Evolutionary conservation across 768 basidiomycete genomes (phyloP).

Genomic region (Sporobolomyces pararoseus): DNA sequence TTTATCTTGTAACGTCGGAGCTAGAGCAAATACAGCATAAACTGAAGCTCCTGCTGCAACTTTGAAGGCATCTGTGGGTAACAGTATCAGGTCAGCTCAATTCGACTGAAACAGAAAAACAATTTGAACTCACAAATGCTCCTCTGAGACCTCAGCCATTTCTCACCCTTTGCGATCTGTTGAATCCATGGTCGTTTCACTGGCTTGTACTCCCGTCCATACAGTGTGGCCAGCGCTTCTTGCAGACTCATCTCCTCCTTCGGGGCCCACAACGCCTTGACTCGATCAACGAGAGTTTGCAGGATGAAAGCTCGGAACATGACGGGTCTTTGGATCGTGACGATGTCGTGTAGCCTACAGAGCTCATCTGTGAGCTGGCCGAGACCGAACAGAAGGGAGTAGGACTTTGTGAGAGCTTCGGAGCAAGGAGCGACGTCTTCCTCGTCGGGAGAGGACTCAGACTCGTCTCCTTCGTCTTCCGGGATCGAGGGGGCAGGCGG

Average conservation of each 20-base stretch:
- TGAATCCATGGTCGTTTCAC: slow-evolving; percentile 1
- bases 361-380: slow-evolving; percentile 40
- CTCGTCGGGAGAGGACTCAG: background rate
- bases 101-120: no score
- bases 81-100: background rate
- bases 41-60: slow-evolving; percentile 35
- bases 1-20: slow-evolving; percentile 11
- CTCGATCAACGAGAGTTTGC: background rate
- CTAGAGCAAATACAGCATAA: slow-evolving; percentile 38
- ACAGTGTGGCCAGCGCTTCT: slow-evolving; percentile 29
- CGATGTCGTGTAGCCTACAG: slow-evolving; percentile 25
- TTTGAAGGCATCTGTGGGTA: slow-evolving; percentile 17
- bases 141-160: slow-evolving; percentile 28
- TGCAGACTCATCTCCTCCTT: slow-evolving; percentile 27
- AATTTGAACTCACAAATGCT: slow-evolving; percentile 14
- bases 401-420: slow-evolving; percentile 37
- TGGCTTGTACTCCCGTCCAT: slow-evolving; percentile 19
- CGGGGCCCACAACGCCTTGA: background rate
- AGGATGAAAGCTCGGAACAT: slow-evolving; percentile 27
- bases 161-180: slow-evolving; percentile 1
- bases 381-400: slow-evolving; percentile 39
- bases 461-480: background rate
- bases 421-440: slow-evolving; percentile 25
- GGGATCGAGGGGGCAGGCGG: background rate
- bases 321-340: background rate